A percentile compares a stretch with the other conserved stretches of the same genome.
These are phyloP conservation scores for Tephrocybe sp. DNA, from an alignment of 768 basidiomycete genomes.

Conservation along the genomic window DNA sequence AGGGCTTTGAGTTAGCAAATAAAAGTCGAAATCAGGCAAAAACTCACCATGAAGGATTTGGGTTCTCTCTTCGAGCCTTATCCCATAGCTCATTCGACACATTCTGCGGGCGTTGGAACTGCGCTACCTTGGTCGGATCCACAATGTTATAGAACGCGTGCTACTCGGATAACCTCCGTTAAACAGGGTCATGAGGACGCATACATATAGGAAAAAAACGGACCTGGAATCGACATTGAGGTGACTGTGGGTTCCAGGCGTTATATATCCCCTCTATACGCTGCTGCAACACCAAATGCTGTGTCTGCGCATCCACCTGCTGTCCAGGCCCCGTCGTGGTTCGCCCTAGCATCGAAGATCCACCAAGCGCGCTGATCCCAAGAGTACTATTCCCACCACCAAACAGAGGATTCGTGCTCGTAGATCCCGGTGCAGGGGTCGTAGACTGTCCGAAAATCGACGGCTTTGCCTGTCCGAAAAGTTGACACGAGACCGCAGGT, in stretches of 20 bases:
- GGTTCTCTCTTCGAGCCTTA: constrained; percentile 77
- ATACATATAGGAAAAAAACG: constrained; percentile 13
- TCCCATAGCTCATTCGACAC: constrained; percentile 77
- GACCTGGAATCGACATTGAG: constrained; percentile 81
- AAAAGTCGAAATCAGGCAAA: too few relatives aligned
- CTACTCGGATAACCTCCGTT: too few relatives aligned
- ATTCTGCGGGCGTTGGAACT: constrained; percentile 72
- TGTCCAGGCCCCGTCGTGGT: constrained; percentile 32
- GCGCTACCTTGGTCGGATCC: constrained; percentile 57
- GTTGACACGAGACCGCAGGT: neutral
- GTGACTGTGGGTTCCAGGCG: constrained; percentile 69
- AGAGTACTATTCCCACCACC: constrained; percentile 24
- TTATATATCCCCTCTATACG: constrained; percentile 61
- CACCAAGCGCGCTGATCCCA: constrained; percentile 29
- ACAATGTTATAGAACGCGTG: constrained; percentile 86
- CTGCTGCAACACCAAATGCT: constrained; percentile 51
- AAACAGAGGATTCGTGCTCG: constrained; percentile 18
- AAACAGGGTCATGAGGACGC: neutral
- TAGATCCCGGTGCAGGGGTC: constrained; percentile 3
- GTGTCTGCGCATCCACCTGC: constrained; percentile 58
- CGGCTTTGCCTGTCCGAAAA: constrained; percentile 19
- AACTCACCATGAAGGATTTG: constrained; percentile 72
- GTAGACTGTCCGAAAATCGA: constrained; percentile 25
- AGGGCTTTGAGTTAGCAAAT: neutral
- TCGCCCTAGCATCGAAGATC: constrained; percentile 34